Evolutionary conservation across 768 basidiomycete genomes (phyloP), one percentile per base, ranked within the genome.

Genomic region (Paxillus rubicundulus): DNA sequence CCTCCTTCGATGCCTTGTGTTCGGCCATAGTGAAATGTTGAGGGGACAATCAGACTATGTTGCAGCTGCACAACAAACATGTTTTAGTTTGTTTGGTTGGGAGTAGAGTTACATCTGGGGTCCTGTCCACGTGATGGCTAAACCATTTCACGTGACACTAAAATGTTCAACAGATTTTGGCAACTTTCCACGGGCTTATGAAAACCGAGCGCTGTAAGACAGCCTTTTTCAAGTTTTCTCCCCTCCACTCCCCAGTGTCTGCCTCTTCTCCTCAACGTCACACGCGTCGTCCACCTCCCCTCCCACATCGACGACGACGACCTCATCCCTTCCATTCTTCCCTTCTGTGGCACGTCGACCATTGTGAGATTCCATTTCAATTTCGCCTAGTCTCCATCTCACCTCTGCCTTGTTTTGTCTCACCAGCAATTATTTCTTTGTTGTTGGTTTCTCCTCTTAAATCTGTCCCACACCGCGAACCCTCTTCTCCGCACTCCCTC

Each of bases 221-320:
- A 59, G 63, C 52, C 57, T 65, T 69, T 67, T 63, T 49, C 47
- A 44, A 47, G 53, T 50, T 53, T 47, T 50, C 44, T 46, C 51
- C 43, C 56, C 56, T 64, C 66, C 56, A 60, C 56, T 65, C 65
- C 65, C 55, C n/a, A n/a, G n/a, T 62, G 54, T 30, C 55, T 52
- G 44, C 46, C 55, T 57, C 59, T 52, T 24, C 48, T 57, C 59
- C 57, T 49, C 64, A 44, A 61, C 62, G 41, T 58, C 63, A 55
- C 53, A 51, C 43, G 56, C 62, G 55, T 60, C 59, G 58, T 64
- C 54, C 59, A 63, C 47, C 45, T 57, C 56, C 63, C 34, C 33
- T 14, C 45, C 44, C 7, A 14, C 20, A 34, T 49, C 38, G 33
- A n/a, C 21, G 20, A 6, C 52, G 32, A 39, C 44, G 14, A 21